phyloP scores from a whole-genome alignment of 257 asterid species.

The Nicotiana otophora region DNA sequence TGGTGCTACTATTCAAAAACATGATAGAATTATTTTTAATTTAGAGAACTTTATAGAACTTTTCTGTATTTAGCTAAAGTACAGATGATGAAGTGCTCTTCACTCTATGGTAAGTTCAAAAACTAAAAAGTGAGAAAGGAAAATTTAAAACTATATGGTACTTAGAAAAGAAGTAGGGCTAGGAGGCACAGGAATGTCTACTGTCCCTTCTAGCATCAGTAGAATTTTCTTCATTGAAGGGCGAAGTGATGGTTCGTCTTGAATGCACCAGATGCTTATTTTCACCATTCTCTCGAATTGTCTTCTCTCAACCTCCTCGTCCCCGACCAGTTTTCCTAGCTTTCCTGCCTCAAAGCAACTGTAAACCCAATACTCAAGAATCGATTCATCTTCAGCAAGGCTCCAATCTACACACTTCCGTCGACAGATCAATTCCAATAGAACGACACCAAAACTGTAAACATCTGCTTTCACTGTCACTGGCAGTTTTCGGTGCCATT shows the following conservation, averaged over 20 bases:
- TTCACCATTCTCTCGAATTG: constrained; percentile 33
- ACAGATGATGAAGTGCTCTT: neutral
- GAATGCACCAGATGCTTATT: constrained; percentile 55
- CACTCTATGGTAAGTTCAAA: neutral
- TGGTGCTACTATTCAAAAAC: no score
- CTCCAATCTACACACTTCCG: constrained; percentile 27
- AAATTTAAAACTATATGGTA: constrained; percentile 10
- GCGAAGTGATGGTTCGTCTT: constrained; percentile 40
- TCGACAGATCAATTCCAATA: constrained; percentile 40
- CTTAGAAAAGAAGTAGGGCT: constrained; percentile 40
- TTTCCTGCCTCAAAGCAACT: constrained; percentile 20
- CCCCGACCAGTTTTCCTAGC: constrained; percentile 16
- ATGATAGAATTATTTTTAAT: neutral
- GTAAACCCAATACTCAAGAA: constrained; percentile 46
- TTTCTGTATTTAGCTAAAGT: neutral
- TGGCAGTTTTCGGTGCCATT: constrained; percentile 38
- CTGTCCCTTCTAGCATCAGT: constrained; percentile 59
- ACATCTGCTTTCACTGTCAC: constrained; percentile 51
- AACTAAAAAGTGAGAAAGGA: neutral
- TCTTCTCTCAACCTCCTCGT: constrained; percentile 26
- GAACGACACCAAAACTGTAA: constrained; percentile 48
- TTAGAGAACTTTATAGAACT: neutral
- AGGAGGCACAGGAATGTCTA: constrained; percentile 51
- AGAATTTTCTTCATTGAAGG: constrained; percentile 56
- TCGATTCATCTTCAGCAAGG: constrained; percentile 29